Evolutionary conservation across 768 basidiomycete species (phyloP).

Genomic region (Lepiota subincarnata): DNA sequence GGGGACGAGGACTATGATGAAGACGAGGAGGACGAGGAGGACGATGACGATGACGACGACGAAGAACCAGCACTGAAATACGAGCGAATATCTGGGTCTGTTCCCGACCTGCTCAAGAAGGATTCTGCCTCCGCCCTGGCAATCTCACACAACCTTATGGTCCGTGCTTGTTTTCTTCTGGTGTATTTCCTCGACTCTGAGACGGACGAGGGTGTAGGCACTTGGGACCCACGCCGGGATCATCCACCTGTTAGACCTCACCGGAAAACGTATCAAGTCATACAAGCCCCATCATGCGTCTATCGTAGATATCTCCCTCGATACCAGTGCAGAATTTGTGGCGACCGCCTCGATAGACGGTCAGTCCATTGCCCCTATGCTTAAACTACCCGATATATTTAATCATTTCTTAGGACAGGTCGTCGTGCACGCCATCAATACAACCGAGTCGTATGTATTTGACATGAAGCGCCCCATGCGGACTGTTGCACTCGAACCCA

Average conservation of each 20-base stretch:
- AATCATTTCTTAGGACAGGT: conserved; percentile 68
- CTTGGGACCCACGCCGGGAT: conserved; percentile 93
- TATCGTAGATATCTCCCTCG: conserved; percentile 80
- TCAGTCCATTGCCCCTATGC: conserved; percentile 30
- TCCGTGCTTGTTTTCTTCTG: conserved; percentile 21
- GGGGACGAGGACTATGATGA: conserved; percentile 39
- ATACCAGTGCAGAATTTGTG: conserved; percentile 82
- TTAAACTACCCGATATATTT: conserved; percentile 9
- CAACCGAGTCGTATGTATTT: conserved; percentile 77
- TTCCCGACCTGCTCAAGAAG: conserved; percentile 78
- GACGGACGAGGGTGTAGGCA: conserved; percentile 44
- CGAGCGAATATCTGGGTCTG: conserved; percentile 67
- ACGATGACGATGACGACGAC: conserved; percentile 71
- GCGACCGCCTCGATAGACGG: conserved; percentile 94
- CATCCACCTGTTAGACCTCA: conserved; percentile 77
- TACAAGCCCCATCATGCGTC: conserved; percentile 90
- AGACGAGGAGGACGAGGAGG: conserved; percentile 50
- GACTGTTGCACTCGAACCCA: conserved; percentile 85
- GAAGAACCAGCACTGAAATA: conserved; percentile 94
- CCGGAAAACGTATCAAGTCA: conserved; percentile 81
- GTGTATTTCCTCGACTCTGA: conserved; percentile 10
- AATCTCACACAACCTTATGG: conserved; percentile 71
- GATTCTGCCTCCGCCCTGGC: conserved; percentile 85
- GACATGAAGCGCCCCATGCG: conserved; percentile 92
- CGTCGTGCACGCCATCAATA: conserved; percentile 77